A percentile compares a stretch with the other conserved stretches of the same genome.
phyloP scores from a whole-genome alignment of 345 rosid genomes.

The Ricinus communis region DNA sequence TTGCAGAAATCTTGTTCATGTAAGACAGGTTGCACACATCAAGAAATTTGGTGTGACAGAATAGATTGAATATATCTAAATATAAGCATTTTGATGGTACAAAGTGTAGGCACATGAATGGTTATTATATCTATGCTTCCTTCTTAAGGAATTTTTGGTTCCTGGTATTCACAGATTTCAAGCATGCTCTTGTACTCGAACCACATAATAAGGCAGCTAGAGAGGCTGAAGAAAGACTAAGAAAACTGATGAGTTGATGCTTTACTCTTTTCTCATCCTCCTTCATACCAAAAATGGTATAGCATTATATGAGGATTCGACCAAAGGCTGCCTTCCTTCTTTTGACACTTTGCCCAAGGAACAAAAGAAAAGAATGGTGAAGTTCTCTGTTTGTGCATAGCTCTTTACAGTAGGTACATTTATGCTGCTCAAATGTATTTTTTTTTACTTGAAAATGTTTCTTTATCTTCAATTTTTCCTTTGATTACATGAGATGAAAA shows the following conservation, averaged over 20 bases:
- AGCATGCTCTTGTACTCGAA: slow-evolving; percentile 80
- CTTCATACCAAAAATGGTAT: background rate
- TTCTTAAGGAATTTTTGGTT: background rate
- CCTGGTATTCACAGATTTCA: slow-evolving; percentile 62
- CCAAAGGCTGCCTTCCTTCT: slow-evolving; percentile 1
- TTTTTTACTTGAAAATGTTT: background rate
- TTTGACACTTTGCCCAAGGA: background rate
- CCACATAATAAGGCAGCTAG: slow-evolving; percentile 83
- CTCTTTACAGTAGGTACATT: background rate
- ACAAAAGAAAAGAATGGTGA: background rate
- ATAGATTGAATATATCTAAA: background rate
- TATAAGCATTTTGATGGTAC: background rate
- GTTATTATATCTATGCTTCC: background rate
- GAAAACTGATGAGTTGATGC: slow-evolving; percentile 52
- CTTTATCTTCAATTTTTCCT: background rate
- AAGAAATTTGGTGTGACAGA: background rate
- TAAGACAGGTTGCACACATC: no score
- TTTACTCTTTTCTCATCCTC: background rate
- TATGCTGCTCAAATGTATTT: background rate
- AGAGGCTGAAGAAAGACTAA: slow-evolving; percentile 62
- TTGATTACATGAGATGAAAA: background rate
- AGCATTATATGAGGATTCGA: background rate
- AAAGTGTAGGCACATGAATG: background rate
- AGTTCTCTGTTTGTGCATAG: slow-evolving; percentile 9
- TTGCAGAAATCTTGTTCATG: no score